Evolutionary conservation across 1,139 yeast species (phyloP), one percentile per base, ranked within the genome.

Genomic region (Geotrichum aggregatum): DNA sequence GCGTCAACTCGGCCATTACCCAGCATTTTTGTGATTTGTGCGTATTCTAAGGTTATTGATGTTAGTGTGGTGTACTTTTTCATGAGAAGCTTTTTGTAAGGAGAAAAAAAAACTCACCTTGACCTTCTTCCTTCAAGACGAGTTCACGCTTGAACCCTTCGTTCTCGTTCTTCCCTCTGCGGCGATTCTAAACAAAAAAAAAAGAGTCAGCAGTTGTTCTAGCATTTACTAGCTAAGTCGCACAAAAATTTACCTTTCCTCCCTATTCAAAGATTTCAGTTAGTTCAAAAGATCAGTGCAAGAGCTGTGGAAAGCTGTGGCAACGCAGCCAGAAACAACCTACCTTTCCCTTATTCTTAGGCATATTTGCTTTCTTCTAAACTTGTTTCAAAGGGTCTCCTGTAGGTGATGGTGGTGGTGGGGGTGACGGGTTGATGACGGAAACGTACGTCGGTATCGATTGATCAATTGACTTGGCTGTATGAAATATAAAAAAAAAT

Each of bases 1-100:
- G 95, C 97, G 71, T 91, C 96, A 53, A 94, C 83, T 73, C 98
- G 83, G 62, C 98, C 98, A 69, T 91, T 91, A 71, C 99, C 99
- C 65, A 94, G 81, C 97, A 94, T 91, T 74, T 91, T 92, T 71
- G 94, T 83, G 69, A 94, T 94, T 76, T 94, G 98, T 54, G 97
- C 99, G 68, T 94, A 94, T 71, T 92, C 98, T 50, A 34, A 13
- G 24, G 16, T n/a, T n/a, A n/a, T n/a, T n/a, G 10, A 10, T 10
- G 43, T 38, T 18, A 38, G 43, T n/a, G 13, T 36, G n/a, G n/a
- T n/a, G n/a, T n/a, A n/a, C n/a, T n/a, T n/a, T n/a, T n/a, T n/a
- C n/a, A n/a, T n/a, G n/a, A n/a, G n/a, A n/a, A n/a, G n/a, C n/a
- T n/a, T n/a, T n/a, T n/a, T n/a, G n/a, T n/a, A n/a, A 31, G 35